phyloP scores from a whole-genome alignment of 2,329 filamentous ascomycete genomes.

The Aspergillus candidus region DNA sequence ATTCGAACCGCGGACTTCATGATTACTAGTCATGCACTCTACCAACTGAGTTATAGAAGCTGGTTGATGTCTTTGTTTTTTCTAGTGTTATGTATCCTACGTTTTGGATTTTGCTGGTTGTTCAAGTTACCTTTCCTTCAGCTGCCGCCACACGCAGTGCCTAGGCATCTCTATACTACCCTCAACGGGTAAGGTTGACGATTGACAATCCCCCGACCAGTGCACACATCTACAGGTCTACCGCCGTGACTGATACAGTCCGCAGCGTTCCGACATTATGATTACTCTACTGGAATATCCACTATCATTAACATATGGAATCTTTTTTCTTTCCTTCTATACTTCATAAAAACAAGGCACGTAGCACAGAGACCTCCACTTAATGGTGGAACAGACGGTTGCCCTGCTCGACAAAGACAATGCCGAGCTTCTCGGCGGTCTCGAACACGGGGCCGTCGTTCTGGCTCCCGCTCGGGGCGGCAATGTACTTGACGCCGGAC shows the following conservation, averaged over 20 bases:
- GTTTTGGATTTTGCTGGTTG: too few species aligned
- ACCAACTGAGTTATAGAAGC: slow-evolving; percentile 33
- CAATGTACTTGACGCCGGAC: slow-evolving; percentile 92
- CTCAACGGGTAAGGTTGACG: too few species aligned
- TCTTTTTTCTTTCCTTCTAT: background rate
- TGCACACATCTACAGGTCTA: too few species aligned
- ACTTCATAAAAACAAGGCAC: background rate
- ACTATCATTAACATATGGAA: too few species aligned
- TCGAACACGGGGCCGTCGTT: slow-evolving; percentile 54
- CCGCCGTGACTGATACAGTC: too few species aligned
- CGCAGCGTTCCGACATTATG: too few species aligned
- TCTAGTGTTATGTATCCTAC: background rate
- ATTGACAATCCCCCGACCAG: too few species aligned
- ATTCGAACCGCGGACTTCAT: slow-evolving; percentile 34
- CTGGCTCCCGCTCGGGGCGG: slow-evolving; percentile 74
- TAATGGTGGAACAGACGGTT: slow-evolving; percentile 94
- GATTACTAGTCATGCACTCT: slow-evolving; percentile 35
- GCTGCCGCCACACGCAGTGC: too few species aligned
- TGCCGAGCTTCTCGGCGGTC: slow-evolving; percentile 84
- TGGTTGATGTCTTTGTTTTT: background rate
- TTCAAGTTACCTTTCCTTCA: too few species aligned
- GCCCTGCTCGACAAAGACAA: slow-evolving; percentile 93
- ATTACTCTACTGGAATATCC: too few species aligned
- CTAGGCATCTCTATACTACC: too few species aligned
- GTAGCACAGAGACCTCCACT: background rate